Base-by-base conservation (phyloP, 768 basidiomycete genomes). In the Sarcomyxa edulis region DNA sequence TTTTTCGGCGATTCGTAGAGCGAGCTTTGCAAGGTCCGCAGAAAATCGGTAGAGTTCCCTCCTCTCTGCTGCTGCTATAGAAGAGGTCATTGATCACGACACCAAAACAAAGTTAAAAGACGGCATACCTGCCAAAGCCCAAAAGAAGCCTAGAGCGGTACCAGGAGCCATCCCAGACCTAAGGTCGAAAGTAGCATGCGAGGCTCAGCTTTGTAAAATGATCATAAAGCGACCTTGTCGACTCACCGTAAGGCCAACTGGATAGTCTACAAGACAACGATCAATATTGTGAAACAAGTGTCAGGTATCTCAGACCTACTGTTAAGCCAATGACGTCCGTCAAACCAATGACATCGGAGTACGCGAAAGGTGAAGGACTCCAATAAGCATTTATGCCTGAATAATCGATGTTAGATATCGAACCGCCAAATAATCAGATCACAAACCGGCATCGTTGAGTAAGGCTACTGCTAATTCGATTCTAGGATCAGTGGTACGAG, bases 81-180 rank as follows among this genome's bases (percentile, higher is more conserved):
- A 26, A 39, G n/a, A n/a, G n/a, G n/a, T n/a, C 35, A 16, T 39
- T 31, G 25, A 32, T 36, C 6, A 5, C 10, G 18, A 21, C 31
- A 5, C 8, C 29, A 20, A 33, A 33, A 15, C 11, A 27, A 37
- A 15, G 29, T 25, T 9, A 23, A 20, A 9, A 35, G 20, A n/a
- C n/a, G 26, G 12, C 56, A 20, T 48, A 80, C 81, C 78, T 53
- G 74, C 76, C 5, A 82, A 59, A 10, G 76, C 72, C 80, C 79
- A 85, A 51, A 85, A 81, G 56, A 87, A 81, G 5, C 84, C 84
- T 12, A 81, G 56, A 1, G 80, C 75, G 6, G 80, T 78, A 4
- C 81, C 81, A 11, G 81, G 72, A 6, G 78, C 71, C 66, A 87
- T 80, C 5, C 83, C 84, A 39, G 70, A 74, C 19, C 80, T 84